Percentiles rank a stretch among this genome's conserved stretches.
Evolutionary conservation across 1,284 basidiomycete species (phyloP).

Genomic region (Microbotryum silenes-acaulis): DNA sequence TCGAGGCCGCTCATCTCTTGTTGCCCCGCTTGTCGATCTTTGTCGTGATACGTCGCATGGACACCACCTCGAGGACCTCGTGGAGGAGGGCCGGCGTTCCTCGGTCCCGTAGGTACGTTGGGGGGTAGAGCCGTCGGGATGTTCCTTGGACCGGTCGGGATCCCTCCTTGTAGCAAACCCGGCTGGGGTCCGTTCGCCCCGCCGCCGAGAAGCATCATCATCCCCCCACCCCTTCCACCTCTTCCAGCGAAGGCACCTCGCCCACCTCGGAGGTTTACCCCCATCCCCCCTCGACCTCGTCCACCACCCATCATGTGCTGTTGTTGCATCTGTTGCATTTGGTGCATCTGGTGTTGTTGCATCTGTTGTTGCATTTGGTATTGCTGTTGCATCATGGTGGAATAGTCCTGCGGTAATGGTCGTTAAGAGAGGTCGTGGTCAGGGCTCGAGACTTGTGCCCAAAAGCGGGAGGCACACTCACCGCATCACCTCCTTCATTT

Average conservation of each 20-base stretch:
- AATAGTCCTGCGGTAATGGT: too few species aligned
- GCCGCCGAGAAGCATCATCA: background rate
- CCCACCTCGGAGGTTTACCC: background rate
- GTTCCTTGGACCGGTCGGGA: background rate
- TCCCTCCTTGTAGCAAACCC: background rate
- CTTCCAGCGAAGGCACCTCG: background rate
- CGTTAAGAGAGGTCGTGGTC: too few species aligned
- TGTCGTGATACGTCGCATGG: background rate
- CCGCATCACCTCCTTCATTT: constrained; percentile 24
- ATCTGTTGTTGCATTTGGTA: too few species aligned
- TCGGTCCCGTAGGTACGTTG: background rate
- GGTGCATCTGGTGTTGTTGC: too few species aligned
- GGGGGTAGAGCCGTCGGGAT: background rate
- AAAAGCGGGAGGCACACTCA: background rate
- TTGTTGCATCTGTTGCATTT: background rate
- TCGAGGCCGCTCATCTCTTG: background rate
- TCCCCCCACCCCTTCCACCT: background rate
- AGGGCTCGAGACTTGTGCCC: too few species aligned
- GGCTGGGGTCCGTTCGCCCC: too few species aligned
- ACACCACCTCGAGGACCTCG: background rate
- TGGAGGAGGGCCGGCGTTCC: constrained; percentile 1
- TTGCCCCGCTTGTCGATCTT: constrained; percentile 1
- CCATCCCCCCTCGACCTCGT: background rate
- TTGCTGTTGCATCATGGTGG: too few species aligned
- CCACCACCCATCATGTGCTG: constrained; percentile 7